Conservation (phyloP, 345 rosid species). For the Boechera retrofracta region DNA sequence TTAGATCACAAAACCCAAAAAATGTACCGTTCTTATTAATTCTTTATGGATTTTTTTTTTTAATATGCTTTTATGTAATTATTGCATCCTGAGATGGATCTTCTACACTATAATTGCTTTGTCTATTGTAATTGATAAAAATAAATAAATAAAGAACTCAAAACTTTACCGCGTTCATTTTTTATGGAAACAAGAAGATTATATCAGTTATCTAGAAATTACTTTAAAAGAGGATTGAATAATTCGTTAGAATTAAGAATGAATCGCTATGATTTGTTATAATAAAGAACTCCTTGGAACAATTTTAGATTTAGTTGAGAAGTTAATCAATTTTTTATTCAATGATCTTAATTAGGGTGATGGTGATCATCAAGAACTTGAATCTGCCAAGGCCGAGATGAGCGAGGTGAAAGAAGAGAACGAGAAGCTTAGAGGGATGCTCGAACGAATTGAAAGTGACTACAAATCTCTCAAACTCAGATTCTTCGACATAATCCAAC, state of each 20-base stretch:
- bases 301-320: neutral
- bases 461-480: slow-evolving; percentile 66
- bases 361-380: slow-evolving; percentile 54
- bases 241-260: slow-evolving; percentile 4
- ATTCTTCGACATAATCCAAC: slow-evolving; percentile 61
- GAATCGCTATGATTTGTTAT: neutral
- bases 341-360: slow-evolving; percentile 35
- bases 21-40: neutral
- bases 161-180: neutral
- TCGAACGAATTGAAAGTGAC: slow-evolving; percentile 64
- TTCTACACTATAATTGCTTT: neutral
- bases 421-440: slow-evolving; percentile 61
- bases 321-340: neutral
- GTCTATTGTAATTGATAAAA: neutral
- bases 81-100: neutral
- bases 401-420: slow-evolving; percentile 76
- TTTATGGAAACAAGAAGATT: neutral
- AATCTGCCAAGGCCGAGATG: slow-evolving; percentile 74
- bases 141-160: neutral
- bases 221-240: neutral
- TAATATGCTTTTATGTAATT: slow-evolving; percentile 10
- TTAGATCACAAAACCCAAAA: neutral
- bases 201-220: neutral
- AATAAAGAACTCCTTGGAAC: neutral
- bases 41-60: neutral